Conservation (phyloP, 768 basidiomycete species). For the Psilocybe subaeruginosa region DNA sequence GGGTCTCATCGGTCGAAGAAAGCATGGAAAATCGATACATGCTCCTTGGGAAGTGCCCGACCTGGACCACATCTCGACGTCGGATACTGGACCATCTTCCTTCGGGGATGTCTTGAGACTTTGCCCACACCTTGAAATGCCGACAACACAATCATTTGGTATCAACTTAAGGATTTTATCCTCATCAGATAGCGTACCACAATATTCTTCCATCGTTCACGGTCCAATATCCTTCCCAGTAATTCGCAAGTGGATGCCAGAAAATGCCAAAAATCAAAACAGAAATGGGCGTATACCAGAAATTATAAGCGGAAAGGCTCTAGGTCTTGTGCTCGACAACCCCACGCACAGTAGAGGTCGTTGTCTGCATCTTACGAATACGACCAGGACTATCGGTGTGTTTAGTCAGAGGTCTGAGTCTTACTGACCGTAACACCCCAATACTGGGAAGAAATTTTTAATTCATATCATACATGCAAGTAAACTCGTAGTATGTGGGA, state of each 20-base stretch:
- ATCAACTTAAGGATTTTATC: constrained; percentile 11
- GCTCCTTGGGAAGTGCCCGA: constrained; percentile 18
- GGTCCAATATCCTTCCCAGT: constrained; percentile 8
- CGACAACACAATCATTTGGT: neutral
- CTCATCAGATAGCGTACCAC: constrained; percentile 1
- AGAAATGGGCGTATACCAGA: neutral
- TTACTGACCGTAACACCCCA: neutral
- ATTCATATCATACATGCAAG: neutral
- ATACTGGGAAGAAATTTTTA: neutral
- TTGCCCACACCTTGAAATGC: constrained; percentile 15
- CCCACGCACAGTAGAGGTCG: neutral
- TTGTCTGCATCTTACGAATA: neutral
- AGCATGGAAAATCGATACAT: neutral
- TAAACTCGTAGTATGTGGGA: neutral
- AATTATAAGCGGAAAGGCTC: constrained; percentile 6
- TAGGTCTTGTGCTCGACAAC: constrained; percentile 13
- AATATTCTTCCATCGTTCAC: constrained; percentile 8
- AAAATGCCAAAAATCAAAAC: neutral
- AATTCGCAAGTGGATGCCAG: neutral
- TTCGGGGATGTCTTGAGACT: constrained; percentile 6
- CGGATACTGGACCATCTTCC: neutral
- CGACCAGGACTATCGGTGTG: constrained; percentile 1
- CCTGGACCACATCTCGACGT: constrained; percentile 15
- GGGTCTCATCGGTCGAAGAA: constrained; percentile 3
- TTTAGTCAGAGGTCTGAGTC: neutral